Base-by-base conservation (phyloP, 2,329 filamentous ascomycete species). In the Fusarium sp. region DNA sequence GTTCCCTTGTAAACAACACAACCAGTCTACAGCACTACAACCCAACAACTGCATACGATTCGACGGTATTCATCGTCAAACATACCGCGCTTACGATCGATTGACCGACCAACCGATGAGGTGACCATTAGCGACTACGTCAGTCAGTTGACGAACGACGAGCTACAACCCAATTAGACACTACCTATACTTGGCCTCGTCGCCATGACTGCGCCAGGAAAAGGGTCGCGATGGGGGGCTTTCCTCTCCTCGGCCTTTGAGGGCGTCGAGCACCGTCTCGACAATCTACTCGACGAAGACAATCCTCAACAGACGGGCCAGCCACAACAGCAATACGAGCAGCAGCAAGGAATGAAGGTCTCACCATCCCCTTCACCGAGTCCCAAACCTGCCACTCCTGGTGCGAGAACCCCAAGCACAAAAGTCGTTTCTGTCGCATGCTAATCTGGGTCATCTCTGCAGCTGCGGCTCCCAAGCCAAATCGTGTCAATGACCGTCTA, bases 221-320 rank as follows among this genome's bases (percentile, higher is more conserved):
- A 85, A 70, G 67, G 58, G 60, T 85, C 85, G 46, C 85, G 85
- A 86, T 93, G 91, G 91, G 90, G 89, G 41, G 88, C 87, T 29
- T 90, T 97, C 74, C 84, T 97, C 58, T 91, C 93, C 65, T 92
- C 94, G 77, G 93, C 94, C 64, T 92, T 98, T 59, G 93, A 93
- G 51, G 93, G 93, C 59, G 91, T 99, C 55, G 95, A 99, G 79
- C 96, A 93, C 58, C 88, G 91, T 39, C 85, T 99, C 58, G 95
- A 99, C 76, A 93, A 87, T 45, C 96, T 99, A 56, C 84, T 99
- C 59, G 93, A 97, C 67, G 88, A 91, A 52, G 87, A 89, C 39
- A 85, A 72, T 7, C 61, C 54, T 11, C 69, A 69, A 58, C 54
- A 61, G 35, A 42, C 32, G 34, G 22, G 44, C 31, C 64, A 64